phyloP scores from a whole-genome alignment of 352 stramenopile genomes.

The Pythium vanterpoolii region DNA sequence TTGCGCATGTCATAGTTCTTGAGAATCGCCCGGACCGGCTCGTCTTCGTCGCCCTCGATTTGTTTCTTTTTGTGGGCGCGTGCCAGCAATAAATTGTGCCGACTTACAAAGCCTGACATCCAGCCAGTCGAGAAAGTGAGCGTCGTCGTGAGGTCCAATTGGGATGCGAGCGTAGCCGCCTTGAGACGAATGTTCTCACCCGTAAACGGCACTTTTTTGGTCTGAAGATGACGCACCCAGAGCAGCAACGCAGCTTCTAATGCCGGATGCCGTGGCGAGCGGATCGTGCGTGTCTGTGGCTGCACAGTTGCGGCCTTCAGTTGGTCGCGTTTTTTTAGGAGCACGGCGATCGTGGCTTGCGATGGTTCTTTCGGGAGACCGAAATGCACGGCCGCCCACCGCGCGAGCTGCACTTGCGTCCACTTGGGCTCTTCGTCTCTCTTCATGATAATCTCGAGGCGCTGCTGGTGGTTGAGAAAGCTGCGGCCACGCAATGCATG shows the following conservation, averaged over 20 bases:
- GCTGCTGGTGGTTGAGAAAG: conserved; percentile 25
- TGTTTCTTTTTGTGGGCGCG: conserved; percentile 24
- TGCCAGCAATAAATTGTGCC: conserved; percentile 17
- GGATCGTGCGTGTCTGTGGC: conserved; percentile 22
- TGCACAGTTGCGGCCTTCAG: conserved; percentile 16
- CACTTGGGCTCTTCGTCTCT: conserved; percentile 24
- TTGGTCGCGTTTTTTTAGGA: conserved; percentile 23
- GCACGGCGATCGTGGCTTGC: conserved; percentile 20
- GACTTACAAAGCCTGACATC: conserved; percentile 23
- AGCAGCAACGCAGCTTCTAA: conserved; percentile 20
- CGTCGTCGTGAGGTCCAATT: conserved; percentile 16
- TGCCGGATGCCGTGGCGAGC: conserved; percentile 12
- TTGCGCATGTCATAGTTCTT: conserved; percentile 13
- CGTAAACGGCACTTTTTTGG: conserved; percentile 18
- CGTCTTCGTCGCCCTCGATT: conserved; percentile 1
- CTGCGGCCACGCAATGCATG: conserved; percentile 2
- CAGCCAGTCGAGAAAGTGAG: conserved; percentile 23
- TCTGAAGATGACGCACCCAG: conserved; percentile 22
- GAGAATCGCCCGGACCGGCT: conserved; percentile 1
- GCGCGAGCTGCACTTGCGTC: conserved; percentile 22
- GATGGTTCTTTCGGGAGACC: conserved; percentile 21
- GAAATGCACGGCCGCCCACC: conserved; percentile 22
- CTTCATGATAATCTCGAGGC: conserved; percentile 23
- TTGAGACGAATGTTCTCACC: conserved; percentile 26
- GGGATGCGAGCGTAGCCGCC: conserved; percentile 13